These are phyloP conservation scores for Amanita polypyramis DNA, from an alignment of 768 basidiomycete genomes.

Conservation along the genomic window DNA sequence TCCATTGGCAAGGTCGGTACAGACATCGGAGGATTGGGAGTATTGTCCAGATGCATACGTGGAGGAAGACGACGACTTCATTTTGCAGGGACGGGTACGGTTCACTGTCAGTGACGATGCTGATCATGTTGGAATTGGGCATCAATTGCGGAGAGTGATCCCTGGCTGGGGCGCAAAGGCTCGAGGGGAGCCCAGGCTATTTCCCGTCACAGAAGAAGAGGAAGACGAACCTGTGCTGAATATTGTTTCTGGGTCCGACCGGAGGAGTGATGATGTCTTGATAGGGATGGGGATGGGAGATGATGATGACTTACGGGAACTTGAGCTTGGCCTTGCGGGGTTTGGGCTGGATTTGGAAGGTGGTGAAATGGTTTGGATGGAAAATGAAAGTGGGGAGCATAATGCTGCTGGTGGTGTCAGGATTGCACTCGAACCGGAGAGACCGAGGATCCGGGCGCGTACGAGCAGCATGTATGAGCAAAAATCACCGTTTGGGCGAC, in stretches of 20 bases:
- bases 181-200: conserved; percentile 17
- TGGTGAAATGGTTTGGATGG: conserved; percentile 14
- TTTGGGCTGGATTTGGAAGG: conserved; percentile 20
- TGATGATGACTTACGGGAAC: conserved; percentile 17
- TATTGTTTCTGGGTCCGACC: background rate
- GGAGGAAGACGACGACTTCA: conserved; percentile 1
- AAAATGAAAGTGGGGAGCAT: conserved; percentile 6
- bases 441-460: conserved; percentile 19
- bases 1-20: conserved; percentile 30
- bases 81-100: conserved; percentile 2
- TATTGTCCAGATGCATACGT: conserved; percentile 5
- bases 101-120: background rate
- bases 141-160: conserved; percentile 10
- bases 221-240: conserved; percentile 15
- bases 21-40: conserved; percentile 29
- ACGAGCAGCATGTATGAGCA: conserved; percentile 25
- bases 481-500: conserved; percentile 5
- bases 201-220: conserved; percentile 31
- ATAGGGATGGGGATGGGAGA: conserved; percentile 13
- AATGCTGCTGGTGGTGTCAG: conserved; percentile 5
- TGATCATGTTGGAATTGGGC: conserved; percentile 5
- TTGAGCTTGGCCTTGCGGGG: conserved; percentile 20
- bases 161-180: background rate
- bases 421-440: conserved; percentile 16
- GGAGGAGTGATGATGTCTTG: conserved; percentile 14